Conservation (phyloP, 2,329 filamentous ascomycete species). For the Cordyceps tenuipes region DNA sequence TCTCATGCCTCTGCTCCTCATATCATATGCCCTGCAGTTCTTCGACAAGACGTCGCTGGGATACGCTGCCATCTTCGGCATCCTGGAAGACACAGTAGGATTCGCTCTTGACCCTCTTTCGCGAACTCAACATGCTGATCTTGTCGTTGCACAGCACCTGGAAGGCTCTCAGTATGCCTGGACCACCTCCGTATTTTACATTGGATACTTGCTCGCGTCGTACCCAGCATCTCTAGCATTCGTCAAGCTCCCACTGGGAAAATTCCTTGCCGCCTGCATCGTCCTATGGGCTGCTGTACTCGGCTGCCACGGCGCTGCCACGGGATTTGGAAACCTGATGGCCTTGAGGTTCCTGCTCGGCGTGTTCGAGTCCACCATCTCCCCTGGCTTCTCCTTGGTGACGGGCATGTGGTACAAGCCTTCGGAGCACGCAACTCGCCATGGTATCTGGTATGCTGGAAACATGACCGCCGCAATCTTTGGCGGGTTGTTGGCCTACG, state of each 20-base stretch:
- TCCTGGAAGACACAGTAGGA: slow-evolving; percentile 8
- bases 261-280: slow-evolving; percentile 16
- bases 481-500: slow-evolving; percentile 19
- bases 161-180: slow-evolving; percentile 36
- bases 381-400: slow-evolving; percentile 23
- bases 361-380: slow-evolving; percentile 23
- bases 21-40: slow-evolving; percentile 10
- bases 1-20: slow-evolving; percentile 10
- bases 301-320: slow-evolving; percentile 30
- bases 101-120: neutral
- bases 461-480: slow-evolving; percentile 19
- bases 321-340: slow-evolving; percentile 23
- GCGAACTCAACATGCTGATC: neutral
- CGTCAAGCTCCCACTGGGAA: slow-evolving; percentile 17
- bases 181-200: slow-evolving; percentile 39
- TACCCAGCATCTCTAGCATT: slow-evolving; percentile 17
- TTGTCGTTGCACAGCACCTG: slow-evolving; percentile 5
- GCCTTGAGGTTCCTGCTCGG: slow-evolving; percentile 25
- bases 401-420: slow-evolving; percentile 28
- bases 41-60: slow-evolving; percentile 10
- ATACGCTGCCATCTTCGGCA: slow-evolving; percentile 9
- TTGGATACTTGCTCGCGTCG: slow-evolving; percentile 33
- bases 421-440: slow-evolving; percentile 20
- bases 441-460: slow-evolving; percentile 22
- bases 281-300: slow-evolving; percentile 28